Conservation (phyloP, 2,329 filamentous ascomycete genomes). For the Fusarium domesticum region DNA sequence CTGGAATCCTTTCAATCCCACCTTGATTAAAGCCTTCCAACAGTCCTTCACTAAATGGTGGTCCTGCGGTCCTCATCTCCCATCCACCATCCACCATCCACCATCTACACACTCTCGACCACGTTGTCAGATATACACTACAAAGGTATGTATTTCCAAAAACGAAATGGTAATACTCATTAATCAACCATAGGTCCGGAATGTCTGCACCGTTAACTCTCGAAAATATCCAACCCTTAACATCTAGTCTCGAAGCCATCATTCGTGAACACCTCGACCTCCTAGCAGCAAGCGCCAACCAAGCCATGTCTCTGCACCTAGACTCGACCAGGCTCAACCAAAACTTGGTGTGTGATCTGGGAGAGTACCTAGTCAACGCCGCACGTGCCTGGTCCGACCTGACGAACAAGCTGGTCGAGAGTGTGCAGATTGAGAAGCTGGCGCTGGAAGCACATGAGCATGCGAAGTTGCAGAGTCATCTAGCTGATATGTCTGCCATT, state of each 20-base stretch:
- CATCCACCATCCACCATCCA: too few relatives aligned
- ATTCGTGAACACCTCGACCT: neutral
- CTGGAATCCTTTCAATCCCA: too few relatives aligned
- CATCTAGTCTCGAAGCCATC: neutral
- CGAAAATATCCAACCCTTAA: neutral
- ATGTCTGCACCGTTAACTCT: neutral
- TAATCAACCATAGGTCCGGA: too few relatives aligned
- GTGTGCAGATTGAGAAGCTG: constrained; percentile 31
- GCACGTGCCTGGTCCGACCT: constrained; percentile 33
- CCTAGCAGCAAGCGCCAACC: neutral
- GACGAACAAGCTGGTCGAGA: constrained; percentile 33
- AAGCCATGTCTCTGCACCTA: neutral
- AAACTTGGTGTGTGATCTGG: constrained; percentile 33
- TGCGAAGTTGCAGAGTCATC: constrained; percentile 22
- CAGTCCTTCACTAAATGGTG: too few relatives aligned
- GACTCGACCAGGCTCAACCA: neutral
- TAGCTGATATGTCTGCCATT: constrained; percentile 31
- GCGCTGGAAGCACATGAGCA: constrained; percentile 29
- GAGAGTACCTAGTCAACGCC: constrained; percentile 35
- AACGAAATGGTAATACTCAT: too few relatives aligned
- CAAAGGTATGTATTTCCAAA: too few relatives aligned
- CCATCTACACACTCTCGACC: too few relatives aligned
- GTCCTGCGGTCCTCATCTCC: too few relatives aligned
- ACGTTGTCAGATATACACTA: too few relatives aligned
- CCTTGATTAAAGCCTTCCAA: too few relatives aligned